These are phyloP conservation scores for Chlorella sp. DNA, from an alignment of 139 green algal species.

Conservation along the genomic window DNA sequence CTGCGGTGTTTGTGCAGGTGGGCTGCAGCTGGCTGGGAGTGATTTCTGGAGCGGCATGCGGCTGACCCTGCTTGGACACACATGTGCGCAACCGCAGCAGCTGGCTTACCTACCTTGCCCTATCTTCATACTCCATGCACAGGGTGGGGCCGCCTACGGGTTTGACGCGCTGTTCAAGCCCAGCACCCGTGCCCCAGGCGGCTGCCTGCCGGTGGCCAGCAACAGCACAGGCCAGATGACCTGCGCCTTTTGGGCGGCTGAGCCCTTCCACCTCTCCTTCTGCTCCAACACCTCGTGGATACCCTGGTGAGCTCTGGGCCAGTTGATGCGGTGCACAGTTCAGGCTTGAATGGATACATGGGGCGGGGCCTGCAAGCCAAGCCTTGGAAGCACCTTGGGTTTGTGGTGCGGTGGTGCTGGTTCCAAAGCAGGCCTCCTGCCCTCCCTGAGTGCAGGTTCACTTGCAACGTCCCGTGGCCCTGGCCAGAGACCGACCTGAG, in stretches of 20 bases:
- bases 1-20: slow-evolving; percentile 32
- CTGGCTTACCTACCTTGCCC: no score
- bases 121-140: no score
- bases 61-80: no score
- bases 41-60: no score
- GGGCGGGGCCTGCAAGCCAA: no score
- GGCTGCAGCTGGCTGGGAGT: not conserved
- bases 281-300: slow-evolving; percentile 1
- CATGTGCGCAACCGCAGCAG: no score
- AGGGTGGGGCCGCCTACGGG: slow-evolving; percentile 6
- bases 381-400: no score
- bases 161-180: slow-evolving; percentile 16
- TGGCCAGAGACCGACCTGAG: not conserved
- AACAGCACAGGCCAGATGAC: slow-evolving; percentile 13
- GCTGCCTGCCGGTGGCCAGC: slow-evolving; percentile 24
- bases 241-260: not conserved
- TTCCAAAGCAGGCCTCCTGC: not conserved
- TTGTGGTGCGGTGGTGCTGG: no score
- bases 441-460: not conserved
- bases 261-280: slow-evolving; percentile 3
- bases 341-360: no score
- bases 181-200: not conserved
- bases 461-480: slow-evolving; percentile 22
- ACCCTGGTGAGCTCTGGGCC: not conserved
- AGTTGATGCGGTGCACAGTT: no score